phyloP scores from a whole-genome alignment of 106 monocot genomes.

The Phalaenopsis equestris region DNA sequence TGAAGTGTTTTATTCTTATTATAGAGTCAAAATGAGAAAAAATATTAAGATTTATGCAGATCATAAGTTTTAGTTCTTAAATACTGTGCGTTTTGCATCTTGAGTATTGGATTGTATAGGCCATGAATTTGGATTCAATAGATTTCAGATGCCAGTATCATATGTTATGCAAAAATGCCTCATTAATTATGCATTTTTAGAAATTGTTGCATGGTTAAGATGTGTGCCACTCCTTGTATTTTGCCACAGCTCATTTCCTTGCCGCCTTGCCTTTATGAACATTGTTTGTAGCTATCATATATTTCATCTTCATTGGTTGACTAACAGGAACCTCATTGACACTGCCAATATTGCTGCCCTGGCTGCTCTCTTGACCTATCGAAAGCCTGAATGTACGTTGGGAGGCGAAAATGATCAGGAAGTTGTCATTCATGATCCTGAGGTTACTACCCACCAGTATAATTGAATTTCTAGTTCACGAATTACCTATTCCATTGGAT shows the following conservation, averaged over 20 bases:
- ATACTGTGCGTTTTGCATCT: not conserved
- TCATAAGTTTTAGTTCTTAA: not conserved
- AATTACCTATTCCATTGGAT: not conserved
- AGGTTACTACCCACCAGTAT: slow-evolving; percentile 30
- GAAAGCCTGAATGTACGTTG: slow-evolving; percentile 81
- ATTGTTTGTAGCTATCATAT: not conserved
- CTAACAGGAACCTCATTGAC: slow-evolving; percentile 91
- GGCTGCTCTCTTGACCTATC: slow-evolving; percentile 74
- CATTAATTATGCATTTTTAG: not conserved
- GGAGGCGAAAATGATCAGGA: slow-evolving; percentile 75
- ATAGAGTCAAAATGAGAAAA: not conserved
- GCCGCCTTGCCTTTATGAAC: not conserved
- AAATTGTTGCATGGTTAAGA: not conserved
- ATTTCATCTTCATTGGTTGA: slow-evolving; percentile 6
- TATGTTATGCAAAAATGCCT: not conserved
- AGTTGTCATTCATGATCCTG: slow-evolving; percentile 75
- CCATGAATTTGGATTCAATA: not conserved
- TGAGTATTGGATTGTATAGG: not conserved
- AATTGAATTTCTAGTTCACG: not conserved
- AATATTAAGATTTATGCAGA: not conserved
- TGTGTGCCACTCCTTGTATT: not conserved
- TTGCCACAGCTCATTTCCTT: not conserved
- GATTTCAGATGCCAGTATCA: not conserved
- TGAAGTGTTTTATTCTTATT: not conserved
- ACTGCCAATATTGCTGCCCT: slow-evolving; percentile 94